phyloP scores from a whole-genome alignment of 2,329 filamentous ascomycete genomes.

The Tolypocladium pustulatum region DNA sequence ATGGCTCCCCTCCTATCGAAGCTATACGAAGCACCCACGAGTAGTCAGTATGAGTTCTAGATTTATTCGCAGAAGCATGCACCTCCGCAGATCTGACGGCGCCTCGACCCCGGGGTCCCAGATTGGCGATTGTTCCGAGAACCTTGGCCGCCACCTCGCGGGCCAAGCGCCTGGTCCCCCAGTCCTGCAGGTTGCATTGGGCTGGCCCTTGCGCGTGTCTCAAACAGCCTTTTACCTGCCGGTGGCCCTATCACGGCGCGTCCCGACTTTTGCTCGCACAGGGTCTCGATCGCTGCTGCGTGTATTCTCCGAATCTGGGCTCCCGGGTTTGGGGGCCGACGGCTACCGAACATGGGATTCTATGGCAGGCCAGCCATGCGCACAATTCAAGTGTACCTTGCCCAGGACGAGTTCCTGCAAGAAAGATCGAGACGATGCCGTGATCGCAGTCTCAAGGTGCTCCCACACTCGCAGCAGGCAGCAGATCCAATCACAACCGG shows the following conservation, averaged over 20 bases:
- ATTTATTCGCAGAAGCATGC: neutral
- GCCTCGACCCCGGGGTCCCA: neutral
- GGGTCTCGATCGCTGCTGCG: neutral
- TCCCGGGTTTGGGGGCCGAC: neutral
- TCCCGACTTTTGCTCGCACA: neutral
- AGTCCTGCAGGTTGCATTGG: neutral
- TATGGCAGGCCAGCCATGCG: neutral
- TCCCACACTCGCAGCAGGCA: neutral
- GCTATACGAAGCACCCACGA: neutral
- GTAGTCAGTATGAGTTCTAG: no score
- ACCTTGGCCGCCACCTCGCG: neutral
- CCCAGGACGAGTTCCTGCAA: no score
- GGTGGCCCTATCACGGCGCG: neutral
- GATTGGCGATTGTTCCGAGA: neutral
- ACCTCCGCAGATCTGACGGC: neutral
- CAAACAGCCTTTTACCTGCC: neutral
- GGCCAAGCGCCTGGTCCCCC: neutral
- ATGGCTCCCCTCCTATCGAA: neutral
- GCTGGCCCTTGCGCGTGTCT: neutral
- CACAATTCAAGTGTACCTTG: neutral
- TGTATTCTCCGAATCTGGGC: neutral
- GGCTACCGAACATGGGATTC: neutral
- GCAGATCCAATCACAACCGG: neutral
- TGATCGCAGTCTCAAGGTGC: no score
- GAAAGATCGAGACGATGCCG: neutral